phyloP scores from a whole-genome alignment of 2,329 filamentous ascomycete genomes.

The Teratosphaeria nubilosa region DNA sequence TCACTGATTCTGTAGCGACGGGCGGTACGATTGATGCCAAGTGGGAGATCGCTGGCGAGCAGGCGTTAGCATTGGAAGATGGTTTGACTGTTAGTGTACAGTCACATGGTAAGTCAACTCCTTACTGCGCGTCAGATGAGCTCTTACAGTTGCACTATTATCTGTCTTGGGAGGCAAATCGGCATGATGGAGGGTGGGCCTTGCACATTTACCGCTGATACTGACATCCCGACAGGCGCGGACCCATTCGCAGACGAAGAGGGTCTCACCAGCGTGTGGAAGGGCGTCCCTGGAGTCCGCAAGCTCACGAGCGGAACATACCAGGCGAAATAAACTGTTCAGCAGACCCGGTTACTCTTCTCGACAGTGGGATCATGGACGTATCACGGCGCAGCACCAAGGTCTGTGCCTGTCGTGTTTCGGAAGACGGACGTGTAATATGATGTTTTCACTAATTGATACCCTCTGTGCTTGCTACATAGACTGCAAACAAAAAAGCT shows the following conservation, averaged over 20 bases:
- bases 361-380: background rate
- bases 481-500: background rate
- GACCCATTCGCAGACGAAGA: slow-evolving; percentile 64
- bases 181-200: too few species aligned
- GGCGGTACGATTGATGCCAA: slow-evolving; percentile 71
- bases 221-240: slow-evolving; percentile 22
- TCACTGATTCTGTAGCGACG: slow-evolving; percentile 60
- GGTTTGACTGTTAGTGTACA: slow-evolving; percentile 49
- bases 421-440: background rate
- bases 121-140: slow-evolving; percentile 12
- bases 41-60: slow-evolving; percentile 58
- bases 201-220: background rate
- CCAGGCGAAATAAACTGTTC: slow-evolving; percentile 10
- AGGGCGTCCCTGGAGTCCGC: slow-evolving; percentile 52
- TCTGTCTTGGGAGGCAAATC: too few species aligned
- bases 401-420: background rate
- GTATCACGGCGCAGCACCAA: background rate
- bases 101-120: slow-evolving; percentile 33
- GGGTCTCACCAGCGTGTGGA: slow-evolving; percentile 45
- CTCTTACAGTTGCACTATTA: too few species aligned
- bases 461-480: background rate
- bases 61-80: slow-evolving; percentile 42
- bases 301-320: slow-evolving; percentile 71
- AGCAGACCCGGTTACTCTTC: background rate
- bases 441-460: background rate